Conservation (phyloP, 2,329 filamentous ascomycete species). For the Metarhizium humberi region DNA sequence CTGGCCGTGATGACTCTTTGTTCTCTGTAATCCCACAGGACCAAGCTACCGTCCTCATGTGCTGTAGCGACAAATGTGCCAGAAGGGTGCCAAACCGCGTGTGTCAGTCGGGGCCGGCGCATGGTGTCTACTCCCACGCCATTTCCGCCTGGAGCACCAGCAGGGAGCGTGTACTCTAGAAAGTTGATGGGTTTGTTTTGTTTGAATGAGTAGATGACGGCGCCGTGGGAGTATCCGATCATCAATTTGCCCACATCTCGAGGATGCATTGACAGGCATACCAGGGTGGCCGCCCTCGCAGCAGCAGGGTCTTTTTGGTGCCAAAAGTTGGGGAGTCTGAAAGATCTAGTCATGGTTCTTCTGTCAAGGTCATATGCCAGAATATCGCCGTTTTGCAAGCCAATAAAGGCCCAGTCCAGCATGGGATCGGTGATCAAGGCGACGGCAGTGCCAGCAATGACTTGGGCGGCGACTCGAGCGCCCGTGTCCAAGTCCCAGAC, state of each 20-base stretch:
- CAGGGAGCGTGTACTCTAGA: slow-evolving; percentile 74
- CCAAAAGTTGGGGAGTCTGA: slow-evolving; percentile 86
- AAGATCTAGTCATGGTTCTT: slow-evolving; percentile 56
- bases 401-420: slow-evolving; percentile 87
- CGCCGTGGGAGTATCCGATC: slow-evolving; percentile 83
- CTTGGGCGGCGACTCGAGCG: slow-evolving; percentile 56
- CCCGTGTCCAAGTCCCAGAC: slow-evolving; percentile 74
- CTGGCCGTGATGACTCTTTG: slow-evolving; percentile 75
- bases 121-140: slow-evolving; percentile 49
- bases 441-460: slow-evolving; percentile 67
- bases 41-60: slow-evolving; percentile 84
- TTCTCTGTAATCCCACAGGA: slow-evolving; percentile 91
- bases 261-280: slow-evolving; percentile 78
- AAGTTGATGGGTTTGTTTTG: slow-evolving; percentile 70
- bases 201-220: slow-evolving; percentile 90
- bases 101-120: slow-evolving; percentile 66
- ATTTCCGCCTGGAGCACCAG: slow-evolving; percentile 77
- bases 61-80: slow-evolving; percentile 81
- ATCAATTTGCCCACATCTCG: slow-evolving; percentile 86
- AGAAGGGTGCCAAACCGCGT: slow-evolving; percentile 90
- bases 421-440: slow-evolving; percentile 75
- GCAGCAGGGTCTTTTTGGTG: slow-evolving; percentile 59
- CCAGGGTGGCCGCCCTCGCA: slow-evolving; percentile 50
- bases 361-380: slow-evolving; percentile 90
- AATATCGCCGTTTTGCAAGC: slow-evolving; percentile 73